These are phyloP conservation scores for Peronospora destructor DNA, from an alignment of 352 stramenopile genomes.

Conservation along the genomic window DNA sequence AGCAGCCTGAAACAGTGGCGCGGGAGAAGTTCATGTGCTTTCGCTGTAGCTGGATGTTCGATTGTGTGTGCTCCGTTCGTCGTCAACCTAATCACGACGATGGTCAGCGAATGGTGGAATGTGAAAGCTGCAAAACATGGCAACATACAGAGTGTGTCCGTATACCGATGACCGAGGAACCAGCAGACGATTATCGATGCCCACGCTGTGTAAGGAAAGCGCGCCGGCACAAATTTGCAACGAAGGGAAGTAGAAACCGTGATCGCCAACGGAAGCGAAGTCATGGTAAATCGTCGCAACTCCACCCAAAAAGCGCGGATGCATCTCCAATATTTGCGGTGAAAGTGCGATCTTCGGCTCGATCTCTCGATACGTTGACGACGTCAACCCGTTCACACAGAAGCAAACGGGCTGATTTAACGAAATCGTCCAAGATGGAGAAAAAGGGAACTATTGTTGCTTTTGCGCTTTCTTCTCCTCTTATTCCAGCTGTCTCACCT, in stretches of 20 bases:
- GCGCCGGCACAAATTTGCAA: constrained; percentile 16
- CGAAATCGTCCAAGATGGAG: constrained; percentile 12
- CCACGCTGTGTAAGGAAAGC: constrained; percentile 37
- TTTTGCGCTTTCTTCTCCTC: constrained; percentile 9
- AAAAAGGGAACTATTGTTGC: constrained; percentile 22
- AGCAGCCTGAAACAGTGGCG: constrained; percentile 26
- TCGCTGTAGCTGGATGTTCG: constrained; percentile 64
- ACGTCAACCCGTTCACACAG: constrained; percentile 14
- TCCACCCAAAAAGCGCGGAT: constrained; percentile 17
- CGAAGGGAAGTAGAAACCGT: constrained; percentile 13
- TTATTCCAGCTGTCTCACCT: constrained; percentile 15
- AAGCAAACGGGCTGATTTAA: constrained; percentile 11
- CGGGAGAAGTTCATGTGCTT: constrained; percentile 58
- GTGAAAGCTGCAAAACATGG: constrained; percentile 63
- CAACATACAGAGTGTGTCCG: constrained; percentile 62
- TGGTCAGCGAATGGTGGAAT: constrained; percentile 63
- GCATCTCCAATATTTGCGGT: constrained; percentile 10
- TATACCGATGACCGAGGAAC: constrained; percentile 43
- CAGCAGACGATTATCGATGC: constrained; percentile 52
- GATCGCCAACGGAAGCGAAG: constrained; percentile 22
- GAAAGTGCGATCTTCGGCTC: constrained; percentile 18
- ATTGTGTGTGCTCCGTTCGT: constrained; percentile 55
- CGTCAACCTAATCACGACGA: constrained; percentile 59
- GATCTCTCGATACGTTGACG: constrained; percentile 10
- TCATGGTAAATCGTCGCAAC: constrained; percentile 5